Base-by-base conservation (phyloP, 257 asterid species). In the Schizonepeta tenuifolia region DNA sequence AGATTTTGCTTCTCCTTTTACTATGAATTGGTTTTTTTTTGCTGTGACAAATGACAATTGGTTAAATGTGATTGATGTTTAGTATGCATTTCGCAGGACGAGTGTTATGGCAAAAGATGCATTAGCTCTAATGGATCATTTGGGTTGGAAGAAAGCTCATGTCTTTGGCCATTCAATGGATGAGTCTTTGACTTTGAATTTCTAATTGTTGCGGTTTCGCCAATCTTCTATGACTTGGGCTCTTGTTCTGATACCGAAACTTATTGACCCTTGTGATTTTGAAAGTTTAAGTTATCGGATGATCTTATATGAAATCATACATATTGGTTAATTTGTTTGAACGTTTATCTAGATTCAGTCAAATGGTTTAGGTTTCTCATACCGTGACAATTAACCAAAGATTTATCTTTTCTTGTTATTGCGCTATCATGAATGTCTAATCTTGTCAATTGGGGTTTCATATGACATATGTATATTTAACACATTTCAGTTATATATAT, bases 161-260 rank as follows among this genome's bases (percentile, higher is more conserved):
- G 84, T 95, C 9, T 88, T 95, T 80, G 98, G 99, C 22, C 99
- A 95, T 84, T 95, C 99, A 5, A 95, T 95, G 99, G 99, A 98
- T 95, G 82, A 81, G 97, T 21, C 13, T 64, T 74, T 56, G 72
- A 61, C 56, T 81, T 60, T 55, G 66, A 62, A 41, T 65, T 47
- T 59, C 21, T 18, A 51, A 84, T 65, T 79, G 79, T 72, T 75
- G 31, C 49, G 77, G 28, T 74, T 81, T 79, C 74, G 57, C 73
- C 68, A 47, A 71, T 69, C 41, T 13, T 36, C 21, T 65, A 28
- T 41, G 31, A 53, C 64, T 18, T 44, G 33, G 9, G 31, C 33
- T 46, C 38, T 41, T 62, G 53, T 17, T 53, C 13, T 69, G 56
- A 66, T 46, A 12, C n/a, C n/a, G n/a, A n/a, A n/a, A n/a, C n/a